Base-by-base conservation (phyloP, 345 rosid species). In the Arabidopsis thaliana region DNA sequence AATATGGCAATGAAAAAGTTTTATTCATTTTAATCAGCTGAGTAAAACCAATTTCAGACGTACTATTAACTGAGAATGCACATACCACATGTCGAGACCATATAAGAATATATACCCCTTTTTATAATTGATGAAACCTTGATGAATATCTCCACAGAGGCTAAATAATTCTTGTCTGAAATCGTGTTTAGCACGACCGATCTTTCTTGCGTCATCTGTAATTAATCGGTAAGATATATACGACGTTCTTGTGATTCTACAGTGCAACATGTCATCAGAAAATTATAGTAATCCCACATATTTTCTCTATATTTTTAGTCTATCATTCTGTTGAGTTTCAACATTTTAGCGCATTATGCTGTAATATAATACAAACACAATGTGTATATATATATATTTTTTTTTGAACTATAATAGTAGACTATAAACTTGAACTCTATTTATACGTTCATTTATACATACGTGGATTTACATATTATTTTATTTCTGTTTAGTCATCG, bases 161-260 rank as follows among this genome's bases (percentile, higher is more conserved):
- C 67, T 44, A 74, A 74, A 65, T 58, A 56, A 28, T 6, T 14
- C 20, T 16, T 65, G 52, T 75, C 51, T 75, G 20, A 38, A 58
- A 67, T 75, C 78, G 61, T 75, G 78, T 59, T 57, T 67, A 36
- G 59, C 66, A 74, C 78, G 72, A 74, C 37, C 48, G 25, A 8
- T 44, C 48, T 65, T 16, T 28, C 33, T 74, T 65, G 41, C 38
- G 50, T 74, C 72, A 65, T 8, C 38, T 38, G 28, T 52, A 73
- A 48, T 13, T 52, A 73, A 48, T 13, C 46, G 36, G 34, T 72
- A 52, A 41, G 70, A 72, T 51, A 38, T 49, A 9, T 49, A 60
- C 2, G 32, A 59, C 33, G 30, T 50, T n/a, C 24, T 2, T 59
- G 58, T 24, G 46, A 3, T 36, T 62, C 51, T 42, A 25, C 38